Conservation (phyloP, 768 basidiomycete genomes). For the Tulasnella sp. region DNA sequence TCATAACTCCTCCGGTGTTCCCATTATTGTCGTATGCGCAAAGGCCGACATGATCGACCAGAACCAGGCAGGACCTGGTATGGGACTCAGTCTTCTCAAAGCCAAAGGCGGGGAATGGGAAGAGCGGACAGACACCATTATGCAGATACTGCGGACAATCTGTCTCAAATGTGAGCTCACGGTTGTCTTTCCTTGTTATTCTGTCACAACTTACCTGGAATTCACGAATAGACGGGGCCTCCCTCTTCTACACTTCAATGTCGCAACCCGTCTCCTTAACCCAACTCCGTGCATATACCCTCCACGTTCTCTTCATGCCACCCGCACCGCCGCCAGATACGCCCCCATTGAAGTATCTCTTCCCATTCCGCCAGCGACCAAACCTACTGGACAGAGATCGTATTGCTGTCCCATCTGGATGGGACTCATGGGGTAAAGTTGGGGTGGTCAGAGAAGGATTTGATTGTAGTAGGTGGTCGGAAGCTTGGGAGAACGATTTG, state of each 20-base stretch:
- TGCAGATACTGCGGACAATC: constrained; percentile 89
- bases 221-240: constrained; percentile 66
- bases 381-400: constrained; percentile 90
- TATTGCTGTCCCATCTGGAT: constrained; percentile 87
- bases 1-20: constrained; percentile 77
- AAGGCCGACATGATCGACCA: constrained; percentile 93
- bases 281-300: constrained; percentile 70
- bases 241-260: constrained; percentile 77
- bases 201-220: not conserved
- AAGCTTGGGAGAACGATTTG: constrained; percentile 71
- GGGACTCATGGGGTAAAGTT: constrained; percentile 99
- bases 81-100: constrained; percentile 81
- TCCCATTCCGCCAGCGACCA: constrained; percentile 79
- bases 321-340: constrained; percentile 49
- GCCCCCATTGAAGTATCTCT: constrained; percentile 61
- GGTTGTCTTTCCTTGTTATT: not conserved
- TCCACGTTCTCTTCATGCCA: constrained; percentile 72
- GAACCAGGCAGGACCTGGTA: constrained; percentile 57
- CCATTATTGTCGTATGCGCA: constrained; percentile 82
- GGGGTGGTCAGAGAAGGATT: constrained; percentile 84
- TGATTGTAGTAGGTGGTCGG: constrained; percentile 70
- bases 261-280: constrained; percentile 66
- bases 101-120: constrained; percentile 92
- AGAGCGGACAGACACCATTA: constrained; percentile 87
- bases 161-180: constrained; percentile 76